Evolutionary conservation across 306 rosid genomes (phyloP).

Genomic region (Prunus kanzakura): DNA sequence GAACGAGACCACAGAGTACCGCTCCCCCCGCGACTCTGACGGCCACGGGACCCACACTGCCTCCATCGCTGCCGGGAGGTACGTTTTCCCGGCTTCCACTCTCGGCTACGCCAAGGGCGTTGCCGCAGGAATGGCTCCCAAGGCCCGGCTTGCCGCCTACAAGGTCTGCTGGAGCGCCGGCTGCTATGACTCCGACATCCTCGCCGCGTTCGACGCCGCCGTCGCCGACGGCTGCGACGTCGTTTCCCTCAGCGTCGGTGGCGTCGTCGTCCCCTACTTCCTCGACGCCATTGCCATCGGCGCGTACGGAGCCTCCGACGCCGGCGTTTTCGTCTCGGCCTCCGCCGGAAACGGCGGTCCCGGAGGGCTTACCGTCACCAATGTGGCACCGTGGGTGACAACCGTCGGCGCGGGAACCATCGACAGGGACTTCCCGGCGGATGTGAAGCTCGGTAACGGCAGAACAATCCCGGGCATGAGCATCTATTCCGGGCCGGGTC

Average conservation of each 20-base stretch:
- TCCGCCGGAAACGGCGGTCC: slow-evolving; percentile 94
- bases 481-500: slow-evolving; percentile 73
- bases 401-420: slow-evolving; percentile 94
- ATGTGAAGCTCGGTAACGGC: slow-evolving; percentile 78
- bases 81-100: slow-evolving; percentile 70
- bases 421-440: slow-evolving; percentile 80
- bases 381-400: slow-evolving; percentile 88
- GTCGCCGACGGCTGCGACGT: slow-evolving; percentile 77
- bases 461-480: slow-evolving; percentile 52
- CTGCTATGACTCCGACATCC: slow-evolving; percentile 78
- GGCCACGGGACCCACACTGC: slow-evolving; percentile 92
- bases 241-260: slow-evolving; percentile 81
- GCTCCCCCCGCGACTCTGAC: slow-evolving; percentile 81
- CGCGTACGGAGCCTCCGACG: slow-evolving; percentile 54
- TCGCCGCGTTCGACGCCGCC: slow-evolving; percentile 83
- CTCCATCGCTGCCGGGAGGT: slow-evolving; percentile 81
- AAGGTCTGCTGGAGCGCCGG: slow-evolving; percentile 85
- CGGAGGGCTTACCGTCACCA: slow-evolving; percentile 75
- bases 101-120: slow-evolving; percentile 71
- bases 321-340: slow-evolving; percentile 74
- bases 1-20: slow-evolving; percentile 65
- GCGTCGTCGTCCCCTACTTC: slow-evolving; percentile 80
- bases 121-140: slow-evolving; percentile 94
- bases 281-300: slow-evolving; percentile 79
- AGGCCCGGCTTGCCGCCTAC: slow-evolving; percentile 74